Base-by-base conservation (phyloP, 257 asterid genomes). In the Jacaranda copaia region DNA sequence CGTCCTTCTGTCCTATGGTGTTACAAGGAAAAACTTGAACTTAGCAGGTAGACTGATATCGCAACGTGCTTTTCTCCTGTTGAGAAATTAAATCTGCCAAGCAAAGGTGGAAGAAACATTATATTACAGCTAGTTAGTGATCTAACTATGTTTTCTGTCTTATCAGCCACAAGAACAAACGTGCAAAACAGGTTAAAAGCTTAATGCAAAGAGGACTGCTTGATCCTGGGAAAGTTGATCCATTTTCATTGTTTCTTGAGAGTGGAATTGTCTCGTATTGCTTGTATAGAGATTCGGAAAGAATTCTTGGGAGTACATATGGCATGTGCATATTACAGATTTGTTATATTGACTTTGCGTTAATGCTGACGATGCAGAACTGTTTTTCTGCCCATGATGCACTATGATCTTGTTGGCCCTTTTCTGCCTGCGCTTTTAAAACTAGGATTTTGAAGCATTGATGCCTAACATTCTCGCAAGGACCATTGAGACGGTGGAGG, bases 321-420 rank as follows among this genome's bases (percentile, higher is more conserved):
- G 88, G 87, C 84, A 89, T 89, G 94, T 89, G 94, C 73, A 76
- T 89, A 74, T 84, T 89, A 70, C 94, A 88, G 92, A 90, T 88
- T 35, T 12, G 10, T 14, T n/a, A 3, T 3, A n/a, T 35, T 19
- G 20, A 16, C 16, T 57, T 3, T 35, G 38, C 52, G 0, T n/a
- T 15, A 25, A 25, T n/a, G 15, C 13, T 42, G 7, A 53, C 8
- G 8, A 14, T 53, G 59, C 15, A 4, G 59, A 15, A 70, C 36
- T 57, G 11, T 52, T n/a, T 14, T 32, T 18, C 5, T 61, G 5
- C 46, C 46, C 7, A 8, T 16, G 36, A 2, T 73, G 25, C 57
- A 38, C 2, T 64, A 11, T 35, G 43, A 89, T 53, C 59, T 53
- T 53, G 20, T 14, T 42, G 5, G 5, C 46, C 46, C 46, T 42